phyloP scores from a whole-genome alignment of 176 grass and related monocot genomes.

The Ensete ventricosum region DNA sequence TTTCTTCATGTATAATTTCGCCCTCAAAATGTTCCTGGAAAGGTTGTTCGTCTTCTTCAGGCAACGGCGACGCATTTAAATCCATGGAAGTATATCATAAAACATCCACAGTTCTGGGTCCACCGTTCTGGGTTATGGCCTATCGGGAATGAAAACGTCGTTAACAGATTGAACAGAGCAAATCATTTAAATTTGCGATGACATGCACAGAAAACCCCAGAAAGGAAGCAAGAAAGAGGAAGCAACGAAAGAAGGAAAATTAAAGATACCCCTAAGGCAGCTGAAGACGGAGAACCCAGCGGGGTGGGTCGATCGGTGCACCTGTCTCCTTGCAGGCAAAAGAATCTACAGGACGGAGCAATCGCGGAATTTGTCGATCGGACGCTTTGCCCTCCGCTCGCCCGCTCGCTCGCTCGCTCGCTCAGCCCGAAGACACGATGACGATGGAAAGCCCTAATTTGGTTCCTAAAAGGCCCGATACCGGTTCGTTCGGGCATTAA shows the following conservation, averaged over 20 bases:
- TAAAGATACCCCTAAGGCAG: background rate
- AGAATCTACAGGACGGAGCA: background rate
- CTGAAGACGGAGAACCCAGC: background rate
- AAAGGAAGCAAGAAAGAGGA: too few species aligned
- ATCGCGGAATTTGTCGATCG: background rate
- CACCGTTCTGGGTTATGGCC: background rate
- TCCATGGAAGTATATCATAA: slow-evolving; percentile 41
- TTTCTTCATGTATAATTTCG: slow-evolving; percentile 62
- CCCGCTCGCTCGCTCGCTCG: background rate
- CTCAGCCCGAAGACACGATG: background rate
- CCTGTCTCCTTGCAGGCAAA: background rate
- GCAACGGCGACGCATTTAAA: slow-evolving; percentile 85
- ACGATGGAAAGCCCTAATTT: background rate
- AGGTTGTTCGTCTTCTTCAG: slow-evolving; percentile 85
- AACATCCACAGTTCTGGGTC: background rate
- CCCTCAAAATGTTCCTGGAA: slow-evolving; percentile 44
- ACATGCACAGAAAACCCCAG: background rate
- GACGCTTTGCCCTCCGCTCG: background rate
- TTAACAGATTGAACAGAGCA: background rate
- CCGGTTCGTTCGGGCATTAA: background rate
- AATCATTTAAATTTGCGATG: background rate
- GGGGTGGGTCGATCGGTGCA: background rate
- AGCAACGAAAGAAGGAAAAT: background rate
- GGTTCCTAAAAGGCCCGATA: background rate
- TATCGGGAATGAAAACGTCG: background rate